Percentiles rank a stretch among this genome's conserved stretches.
phyloP scores from a whole-genome alignment of 495 filamentous ascomycete genomes.

The Daldinia vernicosa region DNA sequence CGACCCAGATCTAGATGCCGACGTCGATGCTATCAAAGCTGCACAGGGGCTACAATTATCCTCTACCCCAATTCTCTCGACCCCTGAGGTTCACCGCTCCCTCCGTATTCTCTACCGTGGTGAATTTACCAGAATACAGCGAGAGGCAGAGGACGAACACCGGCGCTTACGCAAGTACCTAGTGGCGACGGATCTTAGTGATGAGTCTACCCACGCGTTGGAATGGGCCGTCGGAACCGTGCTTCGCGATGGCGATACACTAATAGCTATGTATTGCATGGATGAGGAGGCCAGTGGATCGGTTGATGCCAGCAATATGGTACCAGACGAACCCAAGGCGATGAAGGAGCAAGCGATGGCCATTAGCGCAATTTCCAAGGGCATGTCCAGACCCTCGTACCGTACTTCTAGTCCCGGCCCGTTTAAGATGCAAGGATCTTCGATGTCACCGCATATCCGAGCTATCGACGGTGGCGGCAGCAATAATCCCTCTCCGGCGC shows the following conservation, averaged over 20 bases:
- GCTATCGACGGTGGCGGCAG: conserved; percentile 36
- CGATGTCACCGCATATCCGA: conserved; percentile 45
- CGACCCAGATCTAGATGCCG: conserved; percentile 86
- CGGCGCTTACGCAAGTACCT: conserved; percentile 86
- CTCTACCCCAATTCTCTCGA: conserved; percentile 78
- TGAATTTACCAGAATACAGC: conserved; percentile 75
- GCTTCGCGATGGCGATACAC: conserved; percentile 92
- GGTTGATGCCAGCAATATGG: conserved; percentile 41
- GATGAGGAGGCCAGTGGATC: conserved; percentile 80
- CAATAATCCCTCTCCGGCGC: conserved; percentile 53
- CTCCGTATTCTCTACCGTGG: conserved; percentile 90
- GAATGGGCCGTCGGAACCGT: conserved; percentile 98
- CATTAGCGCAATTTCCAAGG: conserved; percentile 53
- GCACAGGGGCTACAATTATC: conserved; percentile 85
- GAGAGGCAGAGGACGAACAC: conserved; percentile 77
- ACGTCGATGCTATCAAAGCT: conserved; percentile 80
- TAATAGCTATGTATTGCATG: conserved; percentile 89
- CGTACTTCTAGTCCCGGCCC: conserved; percentile 45
- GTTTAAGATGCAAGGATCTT: conserved; percentile 40
- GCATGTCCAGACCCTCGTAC: conserved; percentile 44
- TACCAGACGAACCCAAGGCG: conserved; percentile 63
- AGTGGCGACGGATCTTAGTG: conserved; percentile 90
- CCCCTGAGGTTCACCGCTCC: conserved; percentile 77
- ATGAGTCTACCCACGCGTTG: conserved; percentile 90
- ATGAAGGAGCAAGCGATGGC: conserved; percentile 77